phyloP scores from a whole-genome alignment of 108 stramenopile genomes.

The Epithemia pelagica region DNA sequence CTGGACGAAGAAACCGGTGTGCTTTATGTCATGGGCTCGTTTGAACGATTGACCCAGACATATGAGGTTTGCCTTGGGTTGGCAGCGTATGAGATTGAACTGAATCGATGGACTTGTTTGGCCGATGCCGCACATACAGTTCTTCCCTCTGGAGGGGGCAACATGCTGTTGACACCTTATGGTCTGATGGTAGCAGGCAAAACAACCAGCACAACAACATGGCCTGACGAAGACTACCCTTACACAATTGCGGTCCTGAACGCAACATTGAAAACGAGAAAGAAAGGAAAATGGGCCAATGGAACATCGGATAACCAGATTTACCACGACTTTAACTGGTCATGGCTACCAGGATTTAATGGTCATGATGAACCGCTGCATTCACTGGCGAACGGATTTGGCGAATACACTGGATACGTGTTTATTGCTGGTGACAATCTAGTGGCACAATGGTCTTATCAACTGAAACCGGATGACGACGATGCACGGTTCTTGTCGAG shows the following conservation, averaged over 20 bases:
- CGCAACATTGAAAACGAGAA: conserved; percentile 57
- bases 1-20: conserved; percentile 81
- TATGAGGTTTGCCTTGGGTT: conserved; percentile 55
- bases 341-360: conserved; percentile 92
- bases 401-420: conserved; percentile 62
- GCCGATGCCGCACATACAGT: conserved; percentile 77
- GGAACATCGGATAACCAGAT: conserved; percentile 17
- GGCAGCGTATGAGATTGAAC: conserved; percentile 79
- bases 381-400: conserved; percentile 81
- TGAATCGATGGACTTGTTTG: conserved; percentile 78
- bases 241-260: conserved; percentile 81
- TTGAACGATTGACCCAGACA: conserved; percentile 67
- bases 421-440: conserved; percentile 91
- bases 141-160: conserved; percentile 72
- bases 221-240: conserved; percentile 60
- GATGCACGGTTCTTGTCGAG: conserved; percentile 22
- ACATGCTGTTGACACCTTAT: conserved; percentile 83
- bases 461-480: conserved; percentile 21
- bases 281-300: conserved; percentile 20
- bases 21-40: conserved; percentile 84
- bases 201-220: conserved; percentile 53
- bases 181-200: conserved; percentile 85
- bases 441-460: conserved; percentile 75
- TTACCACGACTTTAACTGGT: conserved; percentile 83
- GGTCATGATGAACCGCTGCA: conserved; percentile 87